A percentile compares a stretch with the other conserved stretches of the same genome.
Evolutionary conservation across 768 basidiomycete genomes (phyloP).

Genomic region (Amyloporia xantha): DNA sequence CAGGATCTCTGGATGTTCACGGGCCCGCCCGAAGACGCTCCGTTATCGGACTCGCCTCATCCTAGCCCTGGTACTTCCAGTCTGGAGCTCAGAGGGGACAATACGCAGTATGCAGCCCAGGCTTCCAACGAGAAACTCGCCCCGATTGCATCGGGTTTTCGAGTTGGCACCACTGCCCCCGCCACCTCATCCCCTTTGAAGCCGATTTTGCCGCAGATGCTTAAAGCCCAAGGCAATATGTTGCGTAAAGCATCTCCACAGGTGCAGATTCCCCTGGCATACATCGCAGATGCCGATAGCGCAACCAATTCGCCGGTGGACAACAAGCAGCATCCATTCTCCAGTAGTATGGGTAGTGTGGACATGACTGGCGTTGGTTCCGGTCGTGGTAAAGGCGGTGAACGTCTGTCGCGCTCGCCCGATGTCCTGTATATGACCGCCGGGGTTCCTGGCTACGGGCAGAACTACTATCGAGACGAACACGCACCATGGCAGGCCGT

Average conservation of each 20-base stretch:
- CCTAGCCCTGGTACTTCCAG: slow-evolving; percentile 30
- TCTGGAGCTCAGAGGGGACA: slow-evolving; percentile 25
- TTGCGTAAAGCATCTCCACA: slow-evolving; percentile 60
- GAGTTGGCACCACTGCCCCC: slow-evolving; percentile 2
- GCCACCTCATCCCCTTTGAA: slow-evolving; percentile 15
- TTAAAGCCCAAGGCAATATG: slow-evolving; percentile 26
- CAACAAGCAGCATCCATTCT: slow-evolving; percentile 4
- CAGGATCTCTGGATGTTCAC: slow-evolving; percentile 79
- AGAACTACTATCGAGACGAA: slow-evolving; percentile 5
- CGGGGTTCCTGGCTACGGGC: not conserved
- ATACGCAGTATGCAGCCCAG: not conserved
- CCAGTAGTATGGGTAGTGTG: slow-evolving; percentile 29
- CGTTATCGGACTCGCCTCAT: slow-evolving; percentile 27
- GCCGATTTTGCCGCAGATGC: slow-evolving; percentile 18
- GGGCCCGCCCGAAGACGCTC: slow-evolving; percentile 32
- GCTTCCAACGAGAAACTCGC: slow-evolving; percentile 5
- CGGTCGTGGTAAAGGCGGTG: slow-evolving; percentile 13
- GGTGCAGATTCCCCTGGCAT: slow-evolving; percentile 56
- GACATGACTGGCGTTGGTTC: slow-evolving; percentile 67
- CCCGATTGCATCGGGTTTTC: not conserved
- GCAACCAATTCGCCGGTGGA: slow-evolving; percentile 5
- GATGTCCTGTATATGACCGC: slow-evolving; percentile 19
- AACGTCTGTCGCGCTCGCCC: slow-evolving; percentile 12
- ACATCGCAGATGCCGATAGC: slow-evolving; percentile 21
- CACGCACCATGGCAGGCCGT: slow-evolving; percentile 14